Conservation (phyloP, 1,139 yeast genomes). For the Entelexis sorbosivorans region DNA sequence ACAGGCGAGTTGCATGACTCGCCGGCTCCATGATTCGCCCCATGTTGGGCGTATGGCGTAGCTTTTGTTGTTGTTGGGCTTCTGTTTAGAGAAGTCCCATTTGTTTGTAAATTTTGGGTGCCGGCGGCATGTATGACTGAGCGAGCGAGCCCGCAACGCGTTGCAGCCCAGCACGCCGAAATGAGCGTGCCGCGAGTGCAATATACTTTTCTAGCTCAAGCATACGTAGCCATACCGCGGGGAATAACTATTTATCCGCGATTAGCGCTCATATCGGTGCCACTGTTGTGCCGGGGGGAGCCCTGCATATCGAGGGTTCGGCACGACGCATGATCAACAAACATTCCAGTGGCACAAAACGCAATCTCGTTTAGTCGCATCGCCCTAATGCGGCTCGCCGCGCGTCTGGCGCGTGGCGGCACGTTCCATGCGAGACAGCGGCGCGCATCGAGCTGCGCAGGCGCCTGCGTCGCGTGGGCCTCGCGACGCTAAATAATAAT, state of each 20-base stretch:
- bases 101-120: neutral
- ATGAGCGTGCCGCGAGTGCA: too few relatives aligned
- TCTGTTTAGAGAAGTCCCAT: neutral
- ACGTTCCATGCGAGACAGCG: neutral
- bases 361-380: neutral
- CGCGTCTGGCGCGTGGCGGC: neutral
- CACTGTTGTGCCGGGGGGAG: neutral
- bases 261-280: neutral
- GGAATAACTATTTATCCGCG: neutral
- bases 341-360: neutral
- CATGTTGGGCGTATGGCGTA: neutral
- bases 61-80: neutral
- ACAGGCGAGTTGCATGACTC: neutral
- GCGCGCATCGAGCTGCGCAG: neutral
- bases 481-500: neutral
- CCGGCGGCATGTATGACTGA: neutral
- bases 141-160: too few relatives aligned
- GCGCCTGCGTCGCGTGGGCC: neutral
- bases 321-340: neutral
- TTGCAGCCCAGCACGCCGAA: too few relatives aligned
- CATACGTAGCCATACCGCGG: too few relatives aligned
- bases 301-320: neutral
- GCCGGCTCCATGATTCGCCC: neutral
- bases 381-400: conserved; percentile 1
- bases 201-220: too few relatives aligned